These are phyloP conservation scores for Amaranthus cruentus DNA, from an alignment of 148 eudicot species.

Conservation along the genomic window DNA sequence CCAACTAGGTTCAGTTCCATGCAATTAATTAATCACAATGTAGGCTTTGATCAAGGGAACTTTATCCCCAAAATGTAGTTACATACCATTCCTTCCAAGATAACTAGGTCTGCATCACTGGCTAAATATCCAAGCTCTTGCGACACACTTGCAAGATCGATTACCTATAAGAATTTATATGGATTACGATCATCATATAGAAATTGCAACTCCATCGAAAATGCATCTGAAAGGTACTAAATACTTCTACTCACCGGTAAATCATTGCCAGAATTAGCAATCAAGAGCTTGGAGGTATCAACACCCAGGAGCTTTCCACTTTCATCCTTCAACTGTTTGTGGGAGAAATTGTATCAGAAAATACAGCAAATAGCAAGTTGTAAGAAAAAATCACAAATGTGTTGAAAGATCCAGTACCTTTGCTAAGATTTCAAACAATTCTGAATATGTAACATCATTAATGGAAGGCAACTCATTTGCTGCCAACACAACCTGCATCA, in stretches of 20 bases:
- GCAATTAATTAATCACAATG: no score
- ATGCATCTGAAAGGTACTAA: not conserved
- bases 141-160: slow-evolving; percentile 79
- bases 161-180: slow-evolving; percentile 49
- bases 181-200: slow-evolving; percentile 14
- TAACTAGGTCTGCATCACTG: slow-evolving; percentile 87
- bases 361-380: not conserved
- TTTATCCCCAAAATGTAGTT: not conserved
- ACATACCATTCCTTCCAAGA: slow-evolving; percentile 98
- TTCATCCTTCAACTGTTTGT: slow-evolving; percentile 78
- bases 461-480: slow-evolving; percentile 97
- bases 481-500: slow-evolving; percentile 83
- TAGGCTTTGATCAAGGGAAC: no score
- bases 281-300: slow-evolving; percentile 72
- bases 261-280: slow-evolving; percentile 96
- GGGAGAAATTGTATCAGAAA: not conserved
- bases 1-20: no score
- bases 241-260: slow-evolving; percentile 72
- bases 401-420: slow-evolving; percentile 45
- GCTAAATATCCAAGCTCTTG: slow-evolving; percentile 91
- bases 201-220: not conserved
- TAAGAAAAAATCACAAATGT: not conserved
- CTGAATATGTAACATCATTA: slow-evolving; percentile 81
- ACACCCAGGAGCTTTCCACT: slow-evolving; percentile 77
- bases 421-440: slow-evolving; percentile 67